Evolutionary conservation across 169 alveolate species (phyloP).

Genomic region (Eimeria zaria): DNA sequence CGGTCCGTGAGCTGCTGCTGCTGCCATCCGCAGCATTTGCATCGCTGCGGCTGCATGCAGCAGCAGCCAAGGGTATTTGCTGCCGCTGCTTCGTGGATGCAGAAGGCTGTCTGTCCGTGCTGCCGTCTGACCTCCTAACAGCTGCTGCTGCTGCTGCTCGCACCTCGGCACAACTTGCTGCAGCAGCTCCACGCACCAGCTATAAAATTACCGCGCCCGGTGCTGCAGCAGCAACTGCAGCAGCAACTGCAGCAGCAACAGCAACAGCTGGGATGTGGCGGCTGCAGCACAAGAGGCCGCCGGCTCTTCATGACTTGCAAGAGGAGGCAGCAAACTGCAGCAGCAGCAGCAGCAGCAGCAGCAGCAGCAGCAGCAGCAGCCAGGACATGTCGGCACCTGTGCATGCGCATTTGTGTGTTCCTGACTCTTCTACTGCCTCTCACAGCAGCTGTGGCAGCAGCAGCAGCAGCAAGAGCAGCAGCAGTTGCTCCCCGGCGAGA

Average conservation of each 20-base stretch:
- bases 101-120: conserved; percentile 64
- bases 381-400: background rate
- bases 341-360: conserved; percentile 23
- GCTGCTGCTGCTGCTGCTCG: conserved; percentile 79
- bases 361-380: conserved; percentile 24
- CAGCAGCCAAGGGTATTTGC: conserved; percentile 26
- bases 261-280: background rate
- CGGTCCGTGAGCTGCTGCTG: conserved; percentile 55
- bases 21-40: conserved; percentile 77
- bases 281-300: conserved; percentile 30
- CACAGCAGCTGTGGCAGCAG: conserved; percentile 6
- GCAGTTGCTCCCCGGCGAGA: conserved; percentile 12
- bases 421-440: background rate
- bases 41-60: conserved; percentile 69
- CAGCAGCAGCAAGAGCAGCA: conserved; percentile 41
- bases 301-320: background rate
- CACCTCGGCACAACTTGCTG: conserved; percentile 23
- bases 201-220: background rate
- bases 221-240: conserved; percentile 40
- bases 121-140: conserved; percentile 53
- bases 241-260: conserved; percentile 17
- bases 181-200: conserved; percentile 4
- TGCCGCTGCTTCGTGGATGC: conserved; percentile 50
- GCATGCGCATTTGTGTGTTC: background rate
- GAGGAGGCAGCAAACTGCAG: background rate